Base-by-base conservation (phyloP, 805 yeast genomes). In the Clavispora santaluciae region DNA sequence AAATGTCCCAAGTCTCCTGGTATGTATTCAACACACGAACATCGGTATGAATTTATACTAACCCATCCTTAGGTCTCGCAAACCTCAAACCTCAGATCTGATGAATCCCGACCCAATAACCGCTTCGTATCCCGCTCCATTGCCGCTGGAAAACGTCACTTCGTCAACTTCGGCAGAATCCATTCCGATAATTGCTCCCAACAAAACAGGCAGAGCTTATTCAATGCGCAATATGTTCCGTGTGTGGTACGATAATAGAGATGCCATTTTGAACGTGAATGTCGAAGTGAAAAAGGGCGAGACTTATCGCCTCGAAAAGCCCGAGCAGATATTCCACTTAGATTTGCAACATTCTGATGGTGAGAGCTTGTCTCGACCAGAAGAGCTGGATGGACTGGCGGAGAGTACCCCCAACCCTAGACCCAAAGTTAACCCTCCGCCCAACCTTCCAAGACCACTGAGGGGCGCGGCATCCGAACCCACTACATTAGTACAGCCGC, bases 141-240 rank as follows among this genome's bases (percentile, higher is more conserved):
- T 15, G 20, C 8, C 31, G 16, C 12, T 12, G 6, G 16, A 5
- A 4, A 28, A 15, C 10, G 31, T 12, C 17, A 5, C 29, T 16
- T 6, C 30, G 17, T n/a, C 30, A 8, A 13, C 16, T 26, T 4
- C 30, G 10, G 8, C 30, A 15, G 20, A 10, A 22, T n/a, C n/a
- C 9, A 21, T 21, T 15, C 23, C 16, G 35, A 41, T 53, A 39
- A 55, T 70, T 33, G 70, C 70, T 4, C 54, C 61, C 11, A 74
- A 71, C 47, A 59, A 59, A 20, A 67, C 62, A 12, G 68, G 79
- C 24, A 61, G 61, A 42, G 60, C 61, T 21, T 79, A 80, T 50
- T 52, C 76, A 6, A 62, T 78, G 57, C 68, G 71, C 22, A 79
- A 80, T 49, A 70, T 81, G 48, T 68, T 80, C 44, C 62, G 70